phyloP scores from a whole-genome alignment of 345 rosid genomes.

The Gossypium australe region DNA sequence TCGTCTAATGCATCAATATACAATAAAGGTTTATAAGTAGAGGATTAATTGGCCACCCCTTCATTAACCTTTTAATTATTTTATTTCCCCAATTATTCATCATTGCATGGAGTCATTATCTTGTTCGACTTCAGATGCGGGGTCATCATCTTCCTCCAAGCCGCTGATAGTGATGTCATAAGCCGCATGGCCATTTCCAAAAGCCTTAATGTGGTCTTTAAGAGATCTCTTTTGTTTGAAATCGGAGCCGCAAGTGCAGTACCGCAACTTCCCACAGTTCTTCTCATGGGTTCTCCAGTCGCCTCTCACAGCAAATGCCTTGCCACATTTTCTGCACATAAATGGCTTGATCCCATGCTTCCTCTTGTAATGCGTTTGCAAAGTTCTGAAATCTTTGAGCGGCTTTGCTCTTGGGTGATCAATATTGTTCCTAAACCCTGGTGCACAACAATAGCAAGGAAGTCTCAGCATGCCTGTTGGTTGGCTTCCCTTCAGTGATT shows the following conservation, averaged over 20 bases:
- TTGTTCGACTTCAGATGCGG: constrained; percentile 73
- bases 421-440: constrained; percentile 62
- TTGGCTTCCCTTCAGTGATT: constrained; percentile 61
- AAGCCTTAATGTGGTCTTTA: constrained; percentile 85
- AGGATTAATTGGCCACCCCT: too few relatives aligned
- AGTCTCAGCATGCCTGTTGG: constrained; percentile 69
- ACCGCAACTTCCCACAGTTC: constrained; percentile 90
- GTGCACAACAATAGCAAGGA: constrained; percentile 66
- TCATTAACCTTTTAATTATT: neutral
- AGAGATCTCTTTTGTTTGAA: constrained; percentile 96
- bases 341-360: constrained; percentile 70
- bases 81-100: neutral
- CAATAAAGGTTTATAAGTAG: neutral
- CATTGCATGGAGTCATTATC: constrained; percentile 32
- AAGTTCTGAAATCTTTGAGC: constrained; percentile 63
- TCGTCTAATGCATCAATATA: neutral
- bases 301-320: constrained; percentile 62
- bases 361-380: constrained; percentile 70
- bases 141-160: constrained; percentile 66
- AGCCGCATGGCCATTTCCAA: constrained; percentile 79
- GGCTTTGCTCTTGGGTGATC: constrained; percentile 70
- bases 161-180: constrained; percentile 36
- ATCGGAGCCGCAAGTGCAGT: constrained; percentile 90
- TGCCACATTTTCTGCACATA: constrained; percentile 67
- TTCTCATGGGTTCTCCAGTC: constrained; percentile 79